A percentile compares a stretch with the other conserved stretches of the same genome.
Evolutionary conservation across 306 rosid species (phyloP).

Genomic region (Cucurbita ficifolia): DNA sequence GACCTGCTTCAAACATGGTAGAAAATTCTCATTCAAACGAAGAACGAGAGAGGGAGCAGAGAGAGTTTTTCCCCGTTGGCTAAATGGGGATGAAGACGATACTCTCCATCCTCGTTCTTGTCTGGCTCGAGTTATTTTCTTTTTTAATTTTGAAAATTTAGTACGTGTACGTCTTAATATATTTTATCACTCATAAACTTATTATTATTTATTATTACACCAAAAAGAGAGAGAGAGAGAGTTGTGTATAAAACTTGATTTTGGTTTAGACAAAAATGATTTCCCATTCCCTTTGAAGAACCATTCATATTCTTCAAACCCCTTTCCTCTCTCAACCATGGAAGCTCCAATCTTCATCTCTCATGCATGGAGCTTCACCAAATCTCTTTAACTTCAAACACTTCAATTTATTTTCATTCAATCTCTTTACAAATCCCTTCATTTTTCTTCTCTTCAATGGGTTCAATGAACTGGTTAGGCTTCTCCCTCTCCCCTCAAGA

Average conservation of each 20-base stretch:
- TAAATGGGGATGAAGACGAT: too few species aligned
- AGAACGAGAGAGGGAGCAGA: too few species aligned
- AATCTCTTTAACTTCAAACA: neutral
- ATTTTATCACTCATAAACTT: neutral
- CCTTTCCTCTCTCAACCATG: neutral
- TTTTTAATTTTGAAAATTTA: too few species aligned
- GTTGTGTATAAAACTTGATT: neutral
- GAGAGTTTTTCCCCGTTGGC: too few species aligned
- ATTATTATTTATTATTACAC: neutral
- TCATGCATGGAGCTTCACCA: neutral
- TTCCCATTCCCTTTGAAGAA: neutral
- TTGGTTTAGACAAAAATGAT: neutral
- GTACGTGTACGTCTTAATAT: neutral
- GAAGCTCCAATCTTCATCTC: neutral
- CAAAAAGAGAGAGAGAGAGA: neutral
- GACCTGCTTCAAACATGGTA: too few species aligned
- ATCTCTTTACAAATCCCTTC: neutral
- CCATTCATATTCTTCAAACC: neutral
- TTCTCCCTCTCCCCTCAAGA: conserved; percentile 81
- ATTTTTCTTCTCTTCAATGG: conserved; percentile 23
- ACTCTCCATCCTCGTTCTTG: too few species aligned
- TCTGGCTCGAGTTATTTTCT: too few species aligned
- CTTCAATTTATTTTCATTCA: neutral
- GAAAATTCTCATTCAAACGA: too few species aligned
- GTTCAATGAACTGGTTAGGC: conserved; percentile 78